Evolutionary conservation across 2,329 filamentous ascomycete species (phyloP).

Genomic region (Aspergillus pseudonomiae): DNA sequence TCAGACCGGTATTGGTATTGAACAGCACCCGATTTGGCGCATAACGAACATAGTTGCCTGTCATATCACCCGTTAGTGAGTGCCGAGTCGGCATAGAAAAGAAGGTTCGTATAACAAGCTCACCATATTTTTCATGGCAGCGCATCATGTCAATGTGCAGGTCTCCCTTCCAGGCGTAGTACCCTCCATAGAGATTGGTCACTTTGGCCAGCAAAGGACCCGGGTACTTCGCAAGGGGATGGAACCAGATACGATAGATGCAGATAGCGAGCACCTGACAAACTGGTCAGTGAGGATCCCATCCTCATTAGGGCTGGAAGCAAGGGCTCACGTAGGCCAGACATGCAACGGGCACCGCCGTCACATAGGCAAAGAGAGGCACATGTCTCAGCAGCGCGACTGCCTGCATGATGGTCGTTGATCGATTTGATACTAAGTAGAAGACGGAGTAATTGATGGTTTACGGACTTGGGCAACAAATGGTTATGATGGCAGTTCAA

Average conservation of each 20-base stretch:
- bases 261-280: background rate
- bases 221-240: constrained; percentile 67
- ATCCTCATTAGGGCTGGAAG: background rate
- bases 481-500: background rate
- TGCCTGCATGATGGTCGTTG: background rate
- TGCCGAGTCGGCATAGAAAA: background rate
- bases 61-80: background rate
- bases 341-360: background rate
- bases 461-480: background rate
- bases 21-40: constrained; percentile 26
- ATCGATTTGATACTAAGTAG: background rate
- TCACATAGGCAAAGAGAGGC: background rate
- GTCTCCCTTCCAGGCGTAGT: constrained; percentile 29
- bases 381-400: background rate
- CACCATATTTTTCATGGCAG: constrained; percentile 37
- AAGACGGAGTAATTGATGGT: background rate
- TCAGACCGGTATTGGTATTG: constrained; percentile 21
- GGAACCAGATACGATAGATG: constrained; percentile 29
- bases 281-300: background rate
- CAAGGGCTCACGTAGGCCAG: background rate
- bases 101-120: background rate
- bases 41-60: constrained; percentile 29
- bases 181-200: constrained; percentile 51
- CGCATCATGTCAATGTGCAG: constrained; percentile 31
- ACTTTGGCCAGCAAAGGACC: constrained; percentile 66